These are phyloP conservation scores for Eutrema yunnanense DNA, from an alignment of 345 rosid genomes.

Conservation along the genomic window DNA sequence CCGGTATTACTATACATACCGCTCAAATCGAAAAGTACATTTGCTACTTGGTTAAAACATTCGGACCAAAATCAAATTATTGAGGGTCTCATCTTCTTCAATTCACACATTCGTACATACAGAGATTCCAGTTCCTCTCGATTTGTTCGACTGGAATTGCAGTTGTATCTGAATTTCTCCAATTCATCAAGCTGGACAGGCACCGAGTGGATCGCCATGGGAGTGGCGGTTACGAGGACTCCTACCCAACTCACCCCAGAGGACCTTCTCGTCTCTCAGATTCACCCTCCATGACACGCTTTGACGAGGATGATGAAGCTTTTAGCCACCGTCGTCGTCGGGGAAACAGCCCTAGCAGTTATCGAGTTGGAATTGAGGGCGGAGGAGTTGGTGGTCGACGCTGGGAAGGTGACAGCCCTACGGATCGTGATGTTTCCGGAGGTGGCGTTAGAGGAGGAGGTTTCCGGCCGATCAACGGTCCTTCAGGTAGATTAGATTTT, in stretches of 20 bases:
- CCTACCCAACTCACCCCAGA: constrained; percentile 35
- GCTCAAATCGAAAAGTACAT: not conserved
- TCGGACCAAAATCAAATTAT: too few species aligned
- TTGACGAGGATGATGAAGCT: constrained; percentile 29
- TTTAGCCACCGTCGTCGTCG: constrained; percentile 37
- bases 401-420: constrained; percentile 58
- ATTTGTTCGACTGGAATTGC: not conserved
- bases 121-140: constrained; percentile 15
- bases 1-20: not conserved
- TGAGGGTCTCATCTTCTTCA: constrained; percentile 3
- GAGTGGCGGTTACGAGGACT: constrained; percentile 32
- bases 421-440: constrained; percentile 31
- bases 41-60: not conserved
- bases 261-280: constrained; percentile 48
- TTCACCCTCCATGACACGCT: constrained; percentile 33
- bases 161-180: not conserved
- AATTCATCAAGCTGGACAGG: constrained; percentile 59
- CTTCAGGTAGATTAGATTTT: constrained; percentile 33
- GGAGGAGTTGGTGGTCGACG: constrained; percentile 33
- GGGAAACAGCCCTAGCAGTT: constrained; percentile 61
- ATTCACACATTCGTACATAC: not conserved
- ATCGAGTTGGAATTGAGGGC: constrained; percentile 34
- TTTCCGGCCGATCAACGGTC: constrained; percentile 30
- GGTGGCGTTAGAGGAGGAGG: not conserved
- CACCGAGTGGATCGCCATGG: constrained; percentile 66